These are phyloP conservation scores for Excoecaria agallocha DNA, from an alignment of 345 rosid species.

Conservation along the genomic window DNA sequence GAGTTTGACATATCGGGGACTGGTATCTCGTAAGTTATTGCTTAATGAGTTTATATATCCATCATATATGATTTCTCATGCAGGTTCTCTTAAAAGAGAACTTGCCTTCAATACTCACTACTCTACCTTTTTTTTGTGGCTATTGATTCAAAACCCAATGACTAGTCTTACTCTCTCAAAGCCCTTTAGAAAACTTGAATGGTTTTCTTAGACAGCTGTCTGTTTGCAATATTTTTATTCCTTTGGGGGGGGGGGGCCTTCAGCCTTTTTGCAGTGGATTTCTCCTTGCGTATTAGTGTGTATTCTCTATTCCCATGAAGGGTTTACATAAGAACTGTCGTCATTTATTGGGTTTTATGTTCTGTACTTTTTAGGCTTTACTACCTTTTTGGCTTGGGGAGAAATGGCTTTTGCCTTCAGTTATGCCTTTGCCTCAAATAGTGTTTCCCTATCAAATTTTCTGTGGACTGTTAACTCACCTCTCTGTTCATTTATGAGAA, in stretches of 20 bases:
- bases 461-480: neutral
- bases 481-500: neutral
- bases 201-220: neutral
- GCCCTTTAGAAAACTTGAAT: neutral
- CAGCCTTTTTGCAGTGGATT: neutral
- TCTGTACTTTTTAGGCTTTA: neutral
- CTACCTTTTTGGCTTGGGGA: neutral
- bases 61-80: too few species aligned
- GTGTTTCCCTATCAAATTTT: slow-evolving; percentile 1
- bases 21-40: slow-evolving; percentile 63
- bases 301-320: neutral
- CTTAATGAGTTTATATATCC: neutral
- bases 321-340: neutral
- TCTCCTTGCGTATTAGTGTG: neutral
- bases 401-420: neutral
- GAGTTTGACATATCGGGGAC: slow-evolving; percentile 83
- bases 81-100: neutral
- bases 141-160: neutral
- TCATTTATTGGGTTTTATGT: neutral
- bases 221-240: neutral
- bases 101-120: neutral
- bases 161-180: neutral
- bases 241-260: neutral
- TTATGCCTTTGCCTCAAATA: neutral
- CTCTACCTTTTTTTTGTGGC: neutral